phyloP scores from a whole-genome alignment of 495 filamentous ascomycete species.

The Pseudevernia furfuracea region DNA sequence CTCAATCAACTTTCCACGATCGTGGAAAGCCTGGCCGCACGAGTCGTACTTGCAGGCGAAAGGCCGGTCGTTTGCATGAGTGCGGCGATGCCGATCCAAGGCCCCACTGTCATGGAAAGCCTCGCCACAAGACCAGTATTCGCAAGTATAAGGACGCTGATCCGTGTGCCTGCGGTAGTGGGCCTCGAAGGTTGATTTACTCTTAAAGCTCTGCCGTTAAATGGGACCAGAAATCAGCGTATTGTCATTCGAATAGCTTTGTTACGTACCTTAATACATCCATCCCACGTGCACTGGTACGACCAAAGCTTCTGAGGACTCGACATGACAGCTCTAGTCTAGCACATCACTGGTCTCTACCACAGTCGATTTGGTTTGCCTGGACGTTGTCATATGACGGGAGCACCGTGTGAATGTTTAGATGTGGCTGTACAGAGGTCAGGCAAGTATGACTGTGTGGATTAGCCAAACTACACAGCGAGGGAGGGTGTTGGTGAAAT shows the following conservation, averaged over 20 bases:
- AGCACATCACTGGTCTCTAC: neutral
- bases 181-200: neutral
- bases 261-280: neutral
- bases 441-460: neutral
- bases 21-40: neutral
- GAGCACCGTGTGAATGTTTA: neutral
- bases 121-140: neutral
- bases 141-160: neutral
- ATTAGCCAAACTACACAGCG: neutral
- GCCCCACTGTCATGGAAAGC: neutral
- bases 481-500: neutral
- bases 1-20: neutral
- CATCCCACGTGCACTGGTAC: neutral
- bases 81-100: neutral
- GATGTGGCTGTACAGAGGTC: neutral
- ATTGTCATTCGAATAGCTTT: neutral
- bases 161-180: neutral
- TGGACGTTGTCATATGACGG: neutral
- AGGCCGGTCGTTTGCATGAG: neutral
- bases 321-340: neutral
- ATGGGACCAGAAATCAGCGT: neutral
- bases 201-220: neutral
- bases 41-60: neutral
- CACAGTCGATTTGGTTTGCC: neutral
- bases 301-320: neutral